A percentile compares a stretch with the other conserved stretches of the same genome.
Conservation (phyloP, 2,329 filamentous ascomycete genomes). For the Colletotrichum sojae region DNA sequence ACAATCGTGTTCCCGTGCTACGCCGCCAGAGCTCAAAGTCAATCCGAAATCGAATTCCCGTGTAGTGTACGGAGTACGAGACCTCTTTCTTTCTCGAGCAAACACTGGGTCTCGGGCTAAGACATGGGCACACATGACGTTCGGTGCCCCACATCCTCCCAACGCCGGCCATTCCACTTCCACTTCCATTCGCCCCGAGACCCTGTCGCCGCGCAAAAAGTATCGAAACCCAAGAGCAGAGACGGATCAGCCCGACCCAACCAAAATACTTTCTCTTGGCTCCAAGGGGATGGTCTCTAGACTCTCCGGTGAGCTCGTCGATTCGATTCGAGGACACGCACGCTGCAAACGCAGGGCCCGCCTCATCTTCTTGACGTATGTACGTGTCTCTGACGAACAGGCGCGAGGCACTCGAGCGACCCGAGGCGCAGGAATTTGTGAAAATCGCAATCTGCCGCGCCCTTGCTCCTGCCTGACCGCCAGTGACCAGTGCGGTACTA, state of each 20-base stretch:
- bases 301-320: too few species aligned
- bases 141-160: not conserved
- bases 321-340: too few species aligned
- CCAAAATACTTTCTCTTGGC: conserved; percentile 10
- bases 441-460: conserved; percentile 25
- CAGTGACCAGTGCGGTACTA: not conserved
- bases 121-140: conserved; percentile 35
- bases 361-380: conserved; percentile 15
- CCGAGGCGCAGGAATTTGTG: conserved; percentile 27
- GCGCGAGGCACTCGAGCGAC: conserved; percentile 4
- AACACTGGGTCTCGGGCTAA: conserved; percentile 29
- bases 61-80: not conserved
- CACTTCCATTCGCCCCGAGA: conserved; percentile 3
- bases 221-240: conserved; percentile 1
- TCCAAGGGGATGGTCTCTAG: not conserved
- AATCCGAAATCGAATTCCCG: not conserved
- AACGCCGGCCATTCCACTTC: not conserved
- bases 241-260: conserved; percentile 4
- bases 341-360: not conserved
- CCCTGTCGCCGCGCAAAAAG: conserved; percentile 23
- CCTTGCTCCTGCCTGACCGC: conserved; percentile 25
- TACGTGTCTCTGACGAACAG: conserved; percentile 23
- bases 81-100: conserved; percentile 28
- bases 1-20: conserved; percentile 14
- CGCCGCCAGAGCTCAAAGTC: conserved; percentile 18